A percentile compares a stretch with the other conserved stretches of the same genome.
These are phyloP conservation scores for Xylariaceae sp. DNA, from an alignment of 2,329 filamentous ascomycete species.

Conservation along the genomic window DNA sequence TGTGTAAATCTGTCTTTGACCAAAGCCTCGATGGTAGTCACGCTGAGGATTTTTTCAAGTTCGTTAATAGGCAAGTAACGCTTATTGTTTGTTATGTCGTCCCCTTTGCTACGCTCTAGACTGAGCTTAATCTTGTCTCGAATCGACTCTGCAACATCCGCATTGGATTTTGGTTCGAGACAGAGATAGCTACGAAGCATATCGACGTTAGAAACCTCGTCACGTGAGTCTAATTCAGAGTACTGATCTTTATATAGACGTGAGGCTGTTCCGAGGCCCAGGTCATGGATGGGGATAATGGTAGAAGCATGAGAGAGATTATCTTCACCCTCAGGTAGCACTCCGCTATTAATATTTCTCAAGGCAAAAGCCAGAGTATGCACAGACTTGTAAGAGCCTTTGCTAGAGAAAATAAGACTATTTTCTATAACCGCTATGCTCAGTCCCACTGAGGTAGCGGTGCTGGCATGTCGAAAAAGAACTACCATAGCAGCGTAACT, in stretches of 20 bases:
- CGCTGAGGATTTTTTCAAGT: neutral
- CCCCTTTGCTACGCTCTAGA: neutral
- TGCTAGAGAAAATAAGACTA: no score
- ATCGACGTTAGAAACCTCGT: neutral
- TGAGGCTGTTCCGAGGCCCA: neutral
- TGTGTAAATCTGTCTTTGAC: neutral
- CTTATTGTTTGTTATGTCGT: neutral
- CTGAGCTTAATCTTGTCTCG: neutral
- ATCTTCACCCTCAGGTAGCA: no score
- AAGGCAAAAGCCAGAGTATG: no score
- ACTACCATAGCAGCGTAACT: no score
- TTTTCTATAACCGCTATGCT: no score
- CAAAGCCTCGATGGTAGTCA: neutral
- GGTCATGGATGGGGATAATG: neutral
- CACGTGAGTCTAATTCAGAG: neutral
- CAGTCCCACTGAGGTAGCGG: no score
- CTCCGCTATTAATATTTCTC: no score
- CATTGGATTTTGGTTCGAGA: neutral
- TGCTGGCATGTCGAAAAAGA: no score
- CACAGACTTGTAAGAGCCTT: no score
- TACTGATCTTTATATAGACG: neutral
- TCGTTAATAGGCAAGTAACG: conserved; percentile 4
- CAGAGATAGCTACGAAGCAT: neutral
- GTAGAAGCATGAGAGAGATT: no score
- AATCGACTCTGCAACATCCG: neutral